Conservation (phyloP, 768 basidiomycete genomes). For the Melanogaster broomeanus region DNA sequence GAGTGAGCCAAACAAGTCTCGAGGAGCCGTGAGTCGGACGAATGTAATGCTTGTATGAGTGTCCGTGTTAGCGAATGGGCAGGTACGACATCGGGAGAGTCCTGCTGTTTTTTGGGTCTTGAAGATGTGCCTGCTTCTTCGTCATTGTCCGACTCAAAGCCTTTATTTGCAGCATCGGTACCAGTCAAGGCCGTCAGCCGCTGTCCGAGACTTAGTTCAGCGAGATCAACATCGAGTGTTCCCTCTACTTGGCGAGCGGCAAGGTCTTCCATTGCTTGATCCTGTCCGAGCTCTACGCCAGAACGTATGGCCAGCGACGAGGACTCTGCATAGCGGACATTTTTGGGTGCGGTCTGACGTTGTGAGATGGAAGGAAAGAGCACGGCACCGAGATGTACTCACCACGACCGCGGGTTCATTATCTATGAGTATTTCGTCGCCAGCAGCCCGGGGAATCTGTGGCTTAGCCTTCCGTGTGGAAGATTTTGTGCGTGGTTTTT, state of each 20-base stretch:
- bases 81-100: slow-evolving; percentile 52
- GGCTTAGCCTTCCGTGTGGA: slow-evolving; percentile 21
- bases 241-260: slow-evolving; percentile 59
- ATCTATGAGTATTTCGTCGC: slow-evolving; percentile 28
- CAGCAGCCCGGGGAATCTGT: background rate
- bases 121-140: slow-evolving; percentile 38
- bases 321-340: slow-evolving; percentile 65
- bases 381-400: background rate
- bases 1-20: slow-evolving; percentile 88
- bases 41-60: slow-evolving; percentile 94
- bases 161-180: slow-evolving; percentile 37
- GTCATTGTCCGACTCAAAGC: slow-evolving; percentile 47
- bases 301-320: slow-evolving; percentile 62
- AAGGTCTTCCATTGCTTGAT: slow-evolving; percentile 51
- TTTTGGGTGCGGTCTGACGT: slow-evolving; percentile 45
- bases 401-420: slow-evolving; percentile 18
- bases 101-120: slow-evolving; percentile 15
- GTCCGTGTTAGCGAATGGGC: slow-evolving; percentile 90
- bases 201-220: slow-evolving; percentile 91
- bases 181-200: slow-evolving; percentile 76
- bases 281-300: slow-evolving; percentile 67
- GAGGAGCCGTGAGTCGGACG: slow-evolving; percentile 83
- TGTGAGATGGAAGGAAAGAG: slow-evolving; percentile 18
- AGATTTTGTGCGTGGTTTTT: slow-evolving; percentile 57
- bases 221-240: slow-evolving; percentile 77